These are phyloP conservation scores for Phytophthora idaei DNA, from an alignment of 352 stramenopile genomes.

Conservation along the genomic window DNA sequence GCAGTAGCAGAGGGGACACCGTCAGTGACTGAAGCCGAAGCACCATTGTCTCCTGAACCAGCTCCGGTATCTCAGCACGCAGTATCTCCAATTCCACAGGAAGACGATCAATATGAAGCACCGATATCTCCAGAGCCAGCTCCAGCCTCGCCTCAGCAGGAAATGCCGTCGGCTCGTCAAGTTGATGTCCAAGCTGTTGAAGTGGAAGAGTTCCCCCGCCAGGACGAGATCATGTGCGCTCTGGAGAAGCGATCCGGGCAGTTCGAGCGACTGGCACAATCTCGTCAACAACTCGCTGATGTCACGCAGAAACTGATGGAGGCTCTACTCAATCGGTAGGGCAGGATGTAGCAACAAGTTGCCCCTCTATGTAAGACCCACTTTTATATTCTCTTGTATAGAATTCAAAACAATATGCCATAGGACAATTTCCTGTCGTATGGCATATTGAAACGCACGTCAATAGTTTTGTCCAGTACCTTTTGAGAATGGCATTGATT, in stretches of 20 bases:
- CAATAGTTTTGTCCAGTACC: neutral
- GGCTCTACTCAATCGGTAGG: constrained; percentile 17
- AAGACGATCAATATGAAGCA: neutral
- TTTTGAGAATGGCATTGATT: neutral
- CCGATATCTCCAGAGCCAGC: neutral
- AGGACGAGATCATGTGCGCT: constrained; percentile 32
- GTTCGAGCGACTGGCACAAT: constrained; percentile 26
- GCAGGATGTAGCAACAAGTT: no score
- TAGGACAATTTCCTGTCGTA: no score
- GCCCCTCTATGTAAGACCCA: neutral
- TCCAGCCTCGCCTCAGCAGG: constrained; percentile 4
- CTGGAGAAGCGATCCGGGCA: constrained; percentile 36
- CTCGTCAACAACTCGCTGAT: constrained; percentile 28
- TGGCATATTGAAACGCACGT: no score
- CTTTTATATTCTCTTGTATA: no score
- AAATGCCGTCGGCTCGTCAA: neutral
- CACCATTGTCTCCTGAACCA: constrained; percentile 1
- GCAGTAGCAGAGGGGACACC: neutral
- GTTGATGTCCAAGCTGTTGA: constrained; percentile 2
- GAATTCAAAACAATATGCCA: neutral
- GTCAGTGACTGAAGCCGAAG: neutral
- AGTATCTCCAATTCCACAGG: neutral
- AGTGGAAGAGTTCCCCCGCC: constrained; percentile 18
- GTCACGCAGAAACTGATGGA: constrained; percentile 37
- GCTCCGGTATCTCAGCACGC: neutral